phyloP scores from a whole-genome alignment of 2,329 filamentous ascomycete genomes.

The Talaromyces sp. region DNA sequence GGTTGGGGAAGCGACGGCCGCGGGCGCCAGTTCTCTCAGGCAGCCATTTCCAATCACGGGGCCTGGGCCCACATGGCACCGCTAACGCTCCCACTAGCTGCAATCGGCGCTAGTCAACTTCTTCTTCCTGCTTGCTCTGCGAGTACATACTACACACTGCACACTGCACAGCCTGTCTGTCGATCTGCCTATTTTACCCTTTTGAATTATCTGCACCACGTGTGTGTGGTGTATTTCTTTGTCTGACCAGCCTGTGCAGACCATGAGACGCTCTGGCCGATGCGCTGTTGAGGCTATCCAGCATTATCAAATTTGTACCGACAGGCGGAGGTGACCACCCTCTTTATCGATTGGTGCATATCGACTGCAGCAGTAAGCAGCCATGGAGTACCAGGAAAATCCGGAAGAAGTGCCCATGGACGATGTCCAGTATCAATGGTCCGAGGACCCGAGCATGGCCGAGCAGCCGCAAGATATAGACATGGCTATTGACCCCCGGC shows the following conservation, averaged over 20 bases:
- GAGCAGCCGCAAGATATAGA: slow-evolving; percentile 2
- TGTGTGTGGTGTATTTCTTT: not conserved
- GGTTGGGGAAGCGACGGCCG: not conserved
- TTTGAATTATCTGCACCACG: not conserved
- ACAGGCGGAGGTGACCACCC: not conserved
- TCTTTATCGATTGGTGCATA: not conserved
- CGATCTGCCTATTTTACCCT: not conserved
- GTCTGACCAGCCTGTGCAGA: not conserved
- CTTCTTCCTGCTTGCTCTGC: not conserved
- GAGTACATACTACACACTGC: too few relatives aligned
- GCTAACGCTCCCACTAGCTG: not conserved
- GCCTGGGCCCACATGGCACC: not conserved
- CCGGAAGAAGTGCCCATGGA: not conserved
- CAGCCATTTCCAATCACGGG: not conserved
- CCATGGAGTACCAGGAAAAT: not conserved
- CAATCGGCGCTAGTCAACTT: not conserved
- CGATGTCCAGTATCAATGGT: not conserved
- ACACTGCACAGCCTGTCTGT: too few relatives aligned
- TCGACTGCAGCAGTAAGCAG: not conserved
- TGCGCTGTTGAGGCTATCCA: not conserved
- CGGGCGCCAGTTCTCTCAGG: slow-evolving; percentile 5
- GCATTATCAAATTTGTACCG: not conserved
- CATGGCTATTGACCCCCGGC: slow-evolving; percentile 11
- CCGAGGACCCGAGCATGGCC: not conserved
- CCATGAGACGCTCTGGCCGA: not conserved